Evolutionary conservation across 2,329 filamentous ascomycete species (phyloP), one percentile per base, ranked within the genome.

Genomic region (Trichoderma sp.): DNA sequence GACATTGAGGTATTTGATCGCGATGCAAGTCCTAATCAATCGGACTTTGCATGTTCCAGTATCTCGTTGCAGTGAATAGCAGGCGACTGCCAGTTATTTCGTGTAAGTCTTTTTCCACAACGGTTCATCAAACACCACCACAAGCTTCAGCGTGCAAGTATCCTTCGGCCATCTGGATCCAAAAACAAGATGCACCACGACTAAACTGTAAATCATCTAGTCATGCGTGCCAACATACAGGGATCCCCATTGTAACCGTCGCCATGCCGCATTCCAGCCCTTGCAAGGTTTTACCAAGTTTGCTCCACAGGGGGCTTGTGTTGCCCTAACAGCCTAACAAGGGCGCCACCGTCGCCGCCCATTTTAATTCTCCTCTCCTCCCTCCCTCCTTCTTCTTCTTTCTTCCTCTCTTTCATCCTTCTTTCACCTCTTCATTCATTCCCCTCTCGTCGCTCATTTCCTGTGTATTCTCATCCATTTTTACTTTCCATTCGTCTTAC

Each of bases 191-290:
- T 11, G 1, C 47, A 53, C 47, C 47, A 1, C 0, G 4, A 6
- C 47, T 53, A 53, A 12, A 23, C 47, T 53, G 47, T 13, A 53
- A 13, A 12, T 13, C 9, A 1, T 23, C 11, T 53, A 53, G 47
- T 20, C 0, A 0, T 13, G 9, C 11, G 47, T 53, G 20, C n/a
- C n/a, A 53, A 23, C 4, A 53, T 53, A 23, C 47, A 23, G 20
- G 20, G 47, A 53, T 13, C 11, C 0, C 20, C n/a, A 9, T 50
- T 50, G 43, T 50, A 50, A 50, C 2, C 2, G 1, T 50, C 43
- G n/a, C 43, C n/a, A 53, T 53, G n/a, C 20, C 47, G 43, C 43
- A 50, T 23, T 53, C 47, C 47, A 23, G 47, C 47, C 47, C 47
- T 20, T 53, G 47, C 47, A 53, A 7, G 9, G 11, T 53, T 20